Base-by-base conservation (phyloP, 2,329 filamentous ascomycete species). In the Monilinia laxa region DNA sequence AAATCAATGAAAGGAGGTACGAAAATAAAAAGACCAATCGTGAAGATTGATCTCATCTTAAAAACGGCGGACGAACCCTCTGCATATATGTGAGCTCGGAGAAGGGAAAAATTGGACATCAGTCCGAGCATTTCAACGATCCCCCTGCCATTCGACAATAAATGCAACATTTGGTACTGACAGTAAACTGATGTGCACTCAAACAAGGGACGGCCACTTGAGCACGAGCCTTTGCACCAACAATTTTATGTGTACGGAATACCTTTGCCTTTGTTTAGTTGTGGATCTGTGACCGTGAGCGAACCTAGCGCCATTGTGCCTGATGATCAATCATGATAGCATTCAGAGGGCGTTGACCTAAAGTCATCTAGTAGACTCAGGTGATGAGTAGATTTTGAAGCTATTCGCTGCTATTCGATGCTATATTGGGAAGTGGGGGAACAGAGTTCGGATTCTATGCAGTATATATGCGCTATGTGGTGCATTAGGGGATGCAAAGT, bases 151-250 rank as follows among this genome's bases (percentile, higher is more conserved):
- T 7, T 23, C 1, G n/a, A 49, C 20, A 23, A 49, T 20, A 60
- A 10, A 20, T 60, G 28, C 42, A 35, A 49, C 42, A 23, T 51
- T 51, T 51, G 47, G n/a, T 23, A 23, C 23, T 11, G 47, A 23
- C 20, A 49, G 20, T 20, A 49, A 49, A 20, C n/a, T 23, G 47
- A 49, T 49, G 20, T 23, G 47, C 20, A 23, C 1, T n/a, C 9
- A 23, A 11, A 49, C 20, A 12, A 49, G 20, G 38, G 38, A 49
- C 20, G 47, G n/a, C 20, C 47, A 23, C 14, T 51, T 51, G n/a
- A 51, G 47, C 47, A 51, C 47, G 47, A 51, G n/a, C 47, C 47
- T 51, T 51, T 60, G 45, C 57, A 60, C 20, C 45, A n/a, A 28
- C 57, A 23, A 11, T 51, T 25, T 51, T 23, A n/a, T n/a, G 45